A percentile compares a stretch with the other conserved stretches of the same genome.
phyloP scores from a whole-genome alignment of 2,329 filamentous ascomycete species.

The Cladophialophora immunda region DNA sequence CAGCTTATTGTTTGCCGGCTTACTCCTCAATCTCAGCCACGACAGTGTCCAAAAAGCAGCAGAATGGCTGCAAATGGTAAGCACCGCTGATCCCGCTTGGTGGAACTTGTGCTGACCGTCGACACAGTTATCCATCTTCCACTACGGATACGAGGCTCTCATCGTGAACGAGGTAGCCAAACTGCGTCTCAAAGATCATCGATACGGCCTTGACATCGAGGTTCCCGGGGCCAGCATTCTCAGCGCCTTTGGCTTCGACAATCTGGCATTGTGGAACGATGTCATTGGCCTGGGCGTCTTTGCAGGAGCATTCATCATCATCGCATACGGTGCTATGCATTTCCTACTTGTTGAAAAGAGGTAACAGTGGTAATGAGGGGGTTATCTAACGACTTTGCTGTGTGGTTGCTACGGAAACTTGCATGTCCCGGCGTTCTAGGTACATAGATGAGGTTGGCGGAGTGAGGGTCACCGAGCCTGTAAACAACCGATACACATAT shows the following conservation, averaged over 20 bases:
- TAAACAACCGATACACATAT: conserved; percentile 5
- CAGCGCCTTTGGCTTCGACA: conserved; percentile 93
- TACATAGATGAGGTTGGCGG: conserved; percentile 4
- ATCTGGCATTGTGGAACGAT: conserved; percentile 84
- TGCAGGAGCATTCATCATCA: conserved; percentile 80
- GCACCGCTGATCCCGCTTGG: not conserved
- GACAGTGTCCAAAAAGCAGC: conserved; percentile 82
- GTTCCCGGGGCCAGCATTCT: conserved; percentile 94
- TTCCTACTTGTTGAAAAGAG: conserved; percentile 88
- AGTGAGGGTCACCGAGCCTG: not conserved
- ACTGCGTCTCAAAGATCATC: conserved; percentile 87
- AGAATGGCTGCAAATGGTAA: conserved; percentile 83
- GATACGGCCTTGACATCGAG: conserved; percentile 95
- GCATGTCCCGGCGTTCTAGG: conserved; percentile 1
- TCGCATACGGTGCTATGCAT: conserved; percentile 94
- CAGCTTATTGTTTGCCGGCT: conserved; percentile 90
- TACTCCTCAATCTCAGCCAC: conserved; percentile 81
- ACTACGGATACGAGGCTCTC: conserved; percentile 94
- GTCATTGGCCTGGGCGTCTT: conserved; percentile 83
- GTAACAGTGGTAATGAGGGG: conserved; percentile 51
- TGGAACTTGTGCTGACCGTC: conserved; percentile 42
- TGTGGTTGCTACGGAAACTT: not conserved
- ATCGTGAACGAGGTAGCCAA: conserved; percentile 97
- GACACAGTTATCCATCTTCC: conserved; percentile 85
- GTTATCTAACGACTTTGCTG: conserved; percentile 9